Percentiles rank a stretch among this genome's conserved stretches.
These are phyloP conservation scores for Fusarium nisikadoi DNA, from an alignment of 2,329 filamentous ascomycete species.

Conservation along the genomic window DNA sequence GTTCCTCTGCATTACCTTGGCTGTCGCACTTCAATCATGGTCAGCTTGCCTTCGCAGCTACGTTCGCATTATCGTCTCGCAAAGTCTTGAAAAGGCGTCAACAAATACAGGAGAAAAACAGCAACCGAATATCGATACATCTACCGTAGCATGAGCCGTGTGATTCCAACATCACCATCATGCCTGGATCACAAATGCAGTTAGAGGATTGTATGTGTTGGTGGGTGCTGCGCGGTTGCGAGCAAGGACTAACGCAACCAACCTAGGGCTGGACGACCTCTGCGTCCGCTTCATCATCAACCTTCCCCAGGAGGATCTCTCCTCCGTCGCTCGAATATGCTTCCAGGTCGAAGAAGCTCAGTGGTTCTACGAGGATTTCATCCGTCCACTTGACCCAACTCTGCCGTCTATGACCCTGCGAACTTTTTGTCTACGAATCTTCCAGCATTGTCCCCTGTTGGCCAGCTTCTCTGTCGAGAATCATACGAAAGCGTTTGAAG, in stretches of 20 bases:
- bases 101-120: constrained; percentile 10
- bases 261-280: constrained; percentile 90
- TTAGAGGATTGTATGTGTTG: constrained; percentile 82
- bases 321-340: constrained; percentile 91
- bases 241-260: constrained; percentile 37
- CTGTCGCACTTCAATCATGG: constrained; percentile 46
- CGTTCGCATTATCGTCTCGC: constrained; percentile 45
- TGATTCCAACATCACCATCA: constrained; percentile 68
- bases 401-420: constrained; percentile 88
- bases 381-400: constrained; percentile 85
- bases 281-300: constrained; percentile 99
- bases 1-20: constrained; percentile 38
- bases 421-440: constrained; percentile 88
- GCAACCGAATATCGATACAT: constrained; percentile 4
- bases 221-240: constrained; percentile 15
- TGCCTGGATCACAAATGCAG: constrained; percentile 83
- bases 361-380: constrained; percentile 99
- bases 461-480: constrained; percentile 81
- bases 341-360: constrained; percentile 99
- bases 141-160: constrained; percentile 45
- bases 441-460: constrained; percentile 91
- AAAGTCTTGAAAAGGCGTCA: constrained; percentile 46
- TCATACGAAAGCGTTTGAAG: constrained; percentile 85
- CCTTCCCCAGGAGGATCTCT: constrained; percentile 89
- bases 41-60: constrained; percentile 46